Evolutionary conservation across 208 protist genomes (phyloP), one percentile per base, ranked within the genome.

Genomic region (Acanthamoeba healyi): DNA sequence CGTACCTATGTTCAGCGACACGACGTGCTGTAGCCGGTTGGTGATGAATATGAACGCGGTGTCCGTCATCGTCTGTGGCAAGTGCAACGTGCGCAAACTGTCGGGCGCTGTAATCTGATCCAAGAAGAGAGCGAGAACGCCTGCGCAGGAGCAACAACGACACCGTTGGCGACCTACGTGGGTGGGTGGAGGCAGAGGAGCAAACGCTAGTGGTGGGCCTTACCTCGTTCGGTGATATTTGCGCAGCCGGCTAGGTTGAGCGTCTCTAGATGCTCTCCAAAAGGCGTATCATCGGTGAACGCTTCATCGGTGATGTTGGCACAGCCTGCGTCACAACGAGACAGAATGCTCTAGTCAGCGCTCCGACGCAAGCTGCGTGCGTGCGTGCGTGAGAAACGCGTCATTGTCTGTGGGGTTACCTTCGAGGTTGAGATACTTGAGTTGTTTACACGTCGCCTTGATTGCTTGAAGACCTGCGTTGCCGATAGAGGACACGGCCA

Each of bases 41-140:
- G 86, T 54, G 86, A 92, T 67, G 58, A 92, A 51, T 17, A 92
- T 29, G 36, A 92, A 72, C 4, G 86, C 86, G 10, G 0, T 7
- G 38, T 92, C 86, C 0, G 86, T 92, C 54, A 92, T 15, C 26
- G 86, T 92, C 36, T 92, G 86, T 12, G 86, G 86, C 86, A 92
- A 26, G 44, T 92, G 86, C 14, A 92, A 26, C 19, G 86, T 72
- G 24, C 61, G 86, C 54, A 92, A 56, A 29, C 44, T 74, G 5
- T 67, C 86, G 17, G 58, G 61, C 9, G 5, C 32, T 34, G 54
- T 0, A 10, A 92, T 67, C n/a, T 72, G 86, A 29, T 92, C 58
- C 14, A 92, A 26, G 56, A 92, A 92, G 6, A 92, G 40, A 6
- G 26, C 40, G 15, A 51, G 22, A 7, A 86, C 22, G 34, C 77